Base-by-base conservation (phyloP, 805 yeast genomes). In the Saccharomyces paradoxus region DNA sequence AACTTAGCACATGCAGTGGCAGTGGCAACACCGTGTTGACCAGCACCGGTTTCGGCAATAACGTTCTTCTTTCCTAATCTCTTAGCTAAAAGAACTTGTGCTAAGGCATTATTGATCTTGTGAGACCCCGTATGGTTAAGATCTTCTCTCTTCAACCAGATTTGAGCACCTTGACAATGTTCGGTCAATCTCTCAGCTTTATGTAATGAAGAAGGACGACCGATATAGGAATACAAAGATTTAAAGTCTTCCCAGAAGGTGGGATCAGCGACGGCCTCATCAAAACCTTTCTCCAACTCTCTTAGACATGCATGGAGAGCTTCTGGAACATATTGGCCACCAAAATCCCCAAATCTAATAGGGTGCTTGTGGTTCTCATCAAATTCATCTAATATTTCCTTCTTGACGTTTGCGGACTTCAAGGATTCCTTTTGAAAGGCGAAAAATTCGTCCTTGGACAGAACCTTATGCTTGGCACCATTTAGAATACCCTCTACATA, bases 311-410 rank as follows among this genome's bases (percentile, higher is more conserved):
- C 81, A 73, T 91, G 92, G 66, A 94, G 76, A 24, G 96, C 89
- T 76, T 94, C 99, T 44, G 99, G 99, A 46, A 94, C 99, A 68
- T 89, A 94, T 75, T 94, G 99, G 56, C 99, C 99, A 70, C 99
- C 99, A 68, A 89, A 95, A 50, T 83, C 90, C 66, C 98, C 99
- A 64, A 92, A 92, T 58, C 86, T 79, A 55, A 92, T 86, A 61
- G 83, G 80, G 68, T 80, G 87, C 58, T 81, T 80, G 67, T 87
- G 94, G 4, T 59, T 56, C 69, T 86, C 94, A 55, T 76, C 76
- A 58, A 81, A 79, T 6, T 67, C 66, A 41, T 63, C 56, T 17
- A 70, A 59, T 8, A 64, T 56, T 22, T 61, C 62, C 21, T 58
- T 53, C 6, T 58, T 56, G 24, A 53, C 53, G 41, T 58, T 60